Evolutionary conservation across 768 basidiomycete genomes (phyloP), one percentile per base, ranked within the genome.

Genomic region (Amanita pseudoporphyria): DNA sequence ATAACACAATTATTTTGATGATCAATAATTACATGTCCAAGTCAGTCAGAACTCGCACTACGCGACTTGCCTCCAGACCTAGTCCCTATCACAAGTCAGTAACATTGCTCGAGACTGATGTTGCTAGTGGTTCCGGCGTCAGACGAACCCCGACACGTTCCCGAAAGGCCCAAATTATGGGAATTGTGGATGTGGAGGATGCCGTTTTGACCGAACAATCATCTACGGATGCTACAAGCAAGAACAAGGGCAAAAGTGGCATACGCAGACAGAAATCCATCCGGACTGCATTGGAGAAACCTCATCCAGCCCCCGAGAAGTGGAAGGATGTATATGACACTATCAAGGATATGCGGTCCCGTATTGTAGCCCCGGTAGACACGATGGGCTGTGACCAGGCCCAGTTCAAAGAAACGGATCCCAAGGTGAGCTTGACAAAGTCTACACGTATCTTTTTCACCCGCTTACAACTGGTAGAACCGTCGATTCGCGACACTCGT

Each of bases 341-440:
- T 1, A 91, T 93, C 40, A 81, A 82, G 58, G 71, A 72, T 45
- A 93, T 93, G 89, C 76, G 89, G 16, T 67, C 79, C 16, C 69
- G 69, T 9, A 76, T 83, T 19, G 67, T 77, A 0, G 93, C 94
- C 0, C 92, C 95, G 0, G 95, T 96, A 1, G 95, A 98, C 59
- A 87, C 84, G 0, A 89, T 93, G 88, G 90, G 91, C 1, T 90
- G 90, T 57, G 80, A 87, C 43, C 74, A 74, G 49, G 84, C 84
- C 0, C 82, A 87, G 52, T 58, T 59, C 44, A 72, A 74, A 37
- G 85, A 87, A 57, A 64, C 58, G 6, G 79, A 85, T 43, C 83
- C 84, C 7, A 81, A 78, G 72, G 88, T 85, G 62, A 56, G 31
- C 44, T 16, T 9, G 13, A 53, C 31, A 16, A 19, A 18, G 12